Percentiles rank a stretch among this genome's conserved stretches.
phyloP scores from a whole-genome alignment of 331 rosid genomes.

The Malus hybrid region DNA sequence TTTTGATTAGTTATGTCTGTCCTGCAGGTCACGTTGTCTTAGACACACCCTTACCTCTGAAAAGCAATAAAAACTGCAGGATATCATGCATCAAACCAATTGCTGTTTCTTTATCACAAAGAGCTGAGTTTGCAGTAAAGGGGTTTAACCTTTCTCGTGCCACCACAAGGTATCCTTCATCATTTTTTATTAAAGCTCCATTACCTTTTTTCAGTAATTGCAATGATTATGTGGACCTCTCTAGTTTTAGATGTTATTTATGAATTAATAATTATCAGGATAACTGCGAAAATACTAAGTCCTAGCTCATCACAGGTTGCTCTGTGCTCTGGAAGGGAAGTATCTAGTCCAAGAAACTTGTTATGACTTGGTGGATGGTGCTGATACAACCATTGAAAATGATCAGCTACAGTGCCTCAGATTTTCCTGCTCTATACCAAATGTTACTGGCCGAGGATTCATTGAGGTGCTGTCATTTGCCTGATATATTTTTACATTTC shows the following conservation, averaged over 20 bases:
- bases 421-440: constrained; percentile 59
- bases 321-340: constrained; percentile 81
- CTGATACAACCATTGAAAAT: constrained; percentile 30
- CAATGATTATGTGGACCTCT: not conserved
- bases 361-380: constrained; percentile 43
- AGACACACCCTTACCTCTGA: constrained; percentile 59
- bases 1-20: constrained; percentile 3
- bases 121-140: constrained; percentile 53
- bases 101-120: constrained; percentile 59
- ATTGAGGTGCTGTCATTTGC: constrained; percentile 50
- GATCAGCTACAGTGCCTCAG: constrained; percentile 50
- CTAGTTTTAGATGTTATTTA: not conserved
- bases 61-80: constrained; percentile 41
- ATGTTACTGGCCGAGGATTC: constrained; percentile 69
- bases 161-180: constrained; percentile 48
- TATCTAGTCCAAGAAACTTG: constrained; percentile 58
- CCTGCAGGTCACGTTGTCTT: constrained; percentile 71
- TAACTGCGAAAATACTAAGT: not conserved
- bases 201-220: not conserved
- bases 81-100: constrained; percentile 69
- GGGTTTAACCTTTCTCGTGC: constrained; percentile 59
- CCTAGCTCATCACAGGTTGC: constrained; percentile 49
- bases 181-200: not conserved
- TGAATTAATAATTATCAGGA: not conserved
- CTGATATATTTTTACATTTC: not conserved